These are phyloP conservation scores for Termitomyces sp. DNA, from an alignment of 768 basidiomycete genomes.

Conservation along the genomic window DNA sequence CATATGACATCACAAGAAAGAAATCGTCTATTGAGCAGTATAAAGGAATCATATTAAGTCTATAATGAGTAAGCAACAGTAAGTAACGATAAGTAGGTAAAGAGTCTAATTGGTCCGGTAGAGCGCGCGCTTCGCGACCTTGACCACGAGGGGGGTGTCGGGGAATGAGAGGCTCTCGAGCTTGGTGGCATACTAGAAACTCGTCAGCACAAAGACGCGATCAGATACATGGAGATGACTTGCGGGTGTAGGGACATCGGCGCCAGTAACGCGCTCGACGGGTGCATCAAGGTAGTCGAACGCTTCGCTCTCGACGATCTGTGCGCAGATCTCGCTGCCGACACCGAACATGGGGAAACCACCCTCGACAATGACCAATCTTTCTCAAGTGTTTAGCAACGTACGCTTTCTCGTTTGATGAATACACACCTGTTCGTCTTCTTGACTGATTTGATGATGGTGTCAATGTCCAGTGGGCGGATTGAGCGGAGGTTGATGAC, in stretches of 20 bases:
- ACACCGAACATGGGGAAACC: slow-evolving; percentile 99
- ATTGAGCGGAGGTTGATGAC: slow-evolving; percentile 96
- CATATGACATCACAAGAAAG: background rate
- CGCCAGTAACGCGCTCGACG: slow-evolving; percentile 95
- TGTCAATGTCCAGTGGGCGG: slow-evolving; percentile 95
- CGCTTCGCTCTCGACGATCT: slow-evolving; percentile 95
- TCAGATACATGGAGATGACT: slow-evolving; percentile 21
- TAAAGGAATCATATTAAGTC: slow-evolving; percentile 8
- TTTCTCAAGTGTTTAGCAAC: slow-evolving; percentile 19
- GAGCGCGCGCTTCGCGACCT: slow-evolving; percentile 90
- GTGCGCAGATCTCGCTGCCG: slow-evolving; percentile 96
- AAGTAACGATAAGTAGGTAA: background rate
- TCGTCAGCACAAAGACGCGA: slow-evolving; percentile 8
- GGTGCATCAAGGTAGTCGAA: slow-evolving; percentile 99
- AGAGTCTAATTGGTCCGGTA: slow-evolving; percentile 80
- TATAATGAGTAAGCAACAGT: slow-evolving; percentile 2
- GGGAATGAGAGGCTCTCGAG: slow-evolving; percentile 94
- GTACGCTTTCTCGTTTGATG: background rate
- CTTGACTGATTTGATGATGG: slow-evolving; percentile 95
- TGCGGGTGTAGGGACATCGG: slow-evolving; percentile 95
- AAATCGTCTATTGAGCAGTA: background rate
- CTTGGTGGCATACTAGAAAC: slow-evolving; percentile 74
- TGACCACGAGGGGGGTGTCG: slow-evolving; percentile 82
- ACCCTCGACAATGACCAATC: slow-evolving; percentile 92
- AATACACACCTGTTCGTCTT: slow-evolving; percentile 85